Base-by-base conservation (phyloP, 306 rosid species). In the Benincasa hispida region DNA sequence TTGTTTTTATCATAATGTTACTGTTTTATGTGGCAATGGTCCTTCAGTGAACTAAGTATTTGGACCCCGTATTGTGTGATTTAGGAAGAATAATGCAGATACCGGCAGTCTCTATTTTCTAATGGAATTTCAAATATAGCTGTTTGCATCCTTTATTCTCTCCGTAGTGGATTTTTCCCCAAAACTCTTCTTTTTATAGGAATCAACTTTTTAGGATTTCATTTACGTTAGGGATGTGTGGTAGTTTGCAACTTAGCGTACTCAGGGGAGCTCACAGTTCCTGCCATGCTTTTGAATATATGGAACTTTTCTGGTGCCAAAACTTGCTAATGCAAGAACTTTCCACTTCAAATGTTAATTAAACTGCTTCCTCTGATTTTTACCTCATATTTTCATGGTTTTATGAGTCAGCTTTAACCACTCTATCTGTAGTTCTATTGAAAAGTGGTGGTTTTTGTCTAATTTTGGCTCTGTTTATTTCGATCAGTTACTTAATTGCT, bases 401-500 rank as follows among this genome's bases (percentile, higher is more conserved):
- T 10, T 48, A 63, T 62, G 42, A 41, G 58, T 72, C 22, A 22
- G 21, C 13, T 6, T 69, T 69, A 6, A 24, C 56, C 32, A 19
- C 25, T 65, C 47, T 65, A 41, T 39, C 5, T 47, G 2, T 47
- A 48, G 70, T 62, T 62, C 25, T 48, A 72, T 8, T 69, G 25
- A 15, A 27, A 70, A 18, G 41, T 48, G 11, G 37, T 69, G 32
- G 41, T 60, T 6, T 55, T 76, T 15, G 62, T 75, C 67, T 77
- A 81, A 81, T 37, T 72, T 75, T 62, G 22, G 41, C 57, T 39
- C 73, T 22, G 17, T 81, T 81, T 78, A 53, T 54, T 75, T 45
- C 48, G 53, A 80, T 25, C 87, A 84, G 87, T 79, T 84, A 84
- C 76, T 61, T 84, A 57, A 84, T 84, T 78, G 87, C 87, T 59